phyloP scores from a whole-genome alignment of 225 moss, liverwort and hornwort genomes.

The Bryoerythrophyllum caledonicum region DNA sequence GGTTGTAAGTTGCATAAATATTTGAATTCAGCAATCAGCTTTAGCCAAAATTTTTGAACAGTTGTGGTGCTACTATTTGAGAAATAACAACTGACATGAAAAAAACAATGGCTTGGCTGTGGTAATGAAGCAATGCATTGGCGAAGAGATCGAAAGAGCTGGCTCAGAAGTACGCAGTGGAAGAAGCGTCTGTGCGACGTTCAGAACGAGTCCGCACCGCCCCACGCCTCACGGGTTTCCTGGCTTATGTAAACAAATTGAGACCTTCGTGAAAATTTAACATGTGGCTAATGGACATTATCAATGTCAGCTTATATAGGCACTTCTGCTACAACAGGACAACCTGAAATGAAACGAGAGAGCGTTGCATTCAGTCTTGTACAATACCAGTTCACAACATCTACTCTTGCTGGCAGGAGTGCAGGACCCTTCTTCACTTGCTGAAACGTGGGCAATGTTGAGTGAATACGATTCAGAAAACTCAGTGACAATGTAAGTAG shows the following conservation, averaged over 20 bases:
- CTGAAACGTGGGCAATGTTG: slow-evolving; percentile 42
- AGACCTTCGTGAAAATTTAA: slow-evolving; percentile 56
- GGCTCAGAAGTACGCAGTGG: slow-evolving; percentile 79
- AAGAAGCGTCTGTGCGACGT: slow-evolving; percentile 87
- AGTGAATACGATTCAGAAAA: slow-evolving; percentile 23
- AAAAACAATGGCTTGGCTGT: too few relatives aligned
- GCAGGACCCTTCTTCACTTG: slow-evolving; percentile 28
- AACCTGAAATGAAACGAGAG: slow-evolving; percentile 35
- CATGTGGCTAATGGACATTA: too few relatives aligned
- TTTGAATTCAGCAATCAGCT: too few relatives aligned
- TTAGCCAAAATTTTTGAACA: too few relatives aligned
- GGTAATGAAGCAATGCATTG: slow-evolving; percentile 86
- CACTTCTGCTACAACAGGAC: slow-evolving; percentile 28
- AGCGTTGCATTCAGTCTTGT: slow-evolving; percentile 42
- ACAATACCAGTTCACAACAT: too few relatives aligned
- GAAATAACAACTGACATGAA: too few relatives aligned
- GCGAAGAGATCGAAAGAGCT: slow-evolving; percentile 90
- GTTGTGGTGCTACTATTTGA: too few relatives aligned
- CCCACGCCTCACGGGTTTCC: slow-evolving; percentile 81
- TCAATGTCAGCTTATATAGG: too few relatives aligned
- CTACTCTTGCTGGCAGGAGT: too few relatives aligned
- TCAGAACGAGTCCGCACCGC: slow-evolving; percentile 92
- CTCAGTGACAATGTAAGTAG: slow-evolving; percentile 36
- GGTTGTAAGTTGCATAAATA: too few relatives aligned
- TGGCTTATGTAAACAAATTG: slow-evolving; percentile 88